A percentile compares a stretch with the other conserved stretches of the same genome.
Evolutionary conservation across 257 asterid genomes (phyloP).

Genomic region (Thymus quinquecostatus): DNA sequence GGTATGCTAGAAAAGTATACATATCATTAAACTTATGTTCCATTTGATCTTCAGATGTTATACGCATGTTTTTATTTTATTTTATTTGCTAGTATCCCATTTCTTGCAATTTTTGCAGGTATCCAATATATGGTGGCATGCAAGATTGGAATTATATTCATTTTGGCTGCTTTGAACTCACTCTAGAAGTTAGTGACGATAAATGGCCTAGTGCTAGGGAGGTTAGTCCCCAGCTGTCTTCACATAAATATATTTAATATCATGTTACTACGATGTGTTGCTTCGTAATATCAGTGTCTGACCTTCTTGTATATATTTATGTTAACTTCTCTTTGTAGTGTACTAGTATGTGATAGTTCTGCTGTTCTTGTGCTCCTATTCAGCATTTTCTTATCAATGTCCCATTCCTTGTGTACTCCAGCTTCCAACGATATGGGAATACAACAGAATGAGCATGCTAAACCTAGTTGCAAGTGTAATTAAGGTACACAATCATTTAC

Average conservation of each 20-base stretch:
- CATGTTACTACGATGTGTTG: not conserved
- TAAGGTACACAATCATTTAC: conserved; percentile 52
- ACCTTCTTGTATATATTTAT: not conserved
- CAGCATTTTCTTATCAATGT: conserved; percentile 21
- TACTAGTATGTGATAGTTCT: not conserved
- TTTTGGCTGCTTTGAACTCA: conserved; percentile 82
- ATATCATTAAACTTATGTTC: conserved; percentile 17
- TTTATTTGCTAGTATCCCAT: conserved; percentile 9
- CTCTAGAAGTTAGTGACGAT: conserved; percentile 90
- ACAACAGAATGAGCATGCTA: conserved; percentile 83
- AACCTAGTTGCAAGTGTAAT: conserved; percentile 76
- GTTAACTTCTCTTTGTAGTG: not conserved
- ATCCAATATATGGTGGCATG: conserved; percentile 98
- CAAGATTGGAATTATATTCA: conserved; percentile 96
- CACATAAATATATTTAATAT: conserved; percentile 7
- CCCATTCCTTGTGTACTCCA: conserved; percentile 41
- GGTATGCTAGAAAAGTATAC: conserved; percentile 56
- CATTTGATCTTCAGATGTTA: conserved; percentile 24
- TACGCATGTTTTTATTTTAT: conserved; percentile 35
- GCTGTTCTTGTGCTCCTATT: conserved; percentile 1
- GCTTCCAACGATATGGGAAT: conserved; percentile 83
- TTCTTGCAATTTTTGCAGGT: conserved; percentile 60
- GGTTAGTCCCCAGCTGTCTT: conserved; percentile 56
- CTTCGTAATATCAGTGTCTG: not conserved
- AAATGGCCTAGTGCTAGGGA: conserved; percentile 90